A percentile compares a stretch with the other conserved stretches of the same genome.
phyloP scores from a whole-genome alignment of 306 rosid genomes.

The Cicer bijugum region DNA sequence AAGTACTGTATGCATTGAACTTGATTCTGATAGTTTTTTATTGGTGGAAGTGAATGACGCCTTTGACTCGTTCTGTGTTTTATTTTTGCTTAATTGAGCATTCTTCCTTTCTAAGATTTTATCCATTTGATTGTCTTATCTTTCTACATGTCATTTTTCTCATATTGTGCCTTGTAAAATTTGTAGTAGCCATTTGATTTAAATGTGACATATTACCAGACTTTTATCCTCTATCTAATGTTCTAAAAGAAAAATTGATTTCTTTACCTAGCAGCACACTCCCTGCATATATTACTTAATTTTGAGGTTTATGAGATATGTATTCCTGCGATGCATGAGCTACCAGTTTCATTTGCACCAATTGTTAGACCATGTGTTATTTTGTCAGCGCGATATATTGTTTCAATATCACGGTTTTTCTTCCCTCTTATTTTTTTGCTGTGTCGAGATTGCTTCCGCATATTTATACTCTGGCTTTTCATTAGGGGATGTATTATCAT shows the following conservation, averaged over 20 bases:
- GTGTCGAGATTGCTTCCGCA: slow-evolving; percentile 19
- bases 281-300: neutral
- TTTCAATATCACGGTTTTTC: slow-evolving; percentile 6
- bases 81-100: neutral
- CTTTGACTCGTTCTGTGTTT: neutral
- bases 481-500: neutral
- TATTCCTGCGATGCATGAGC: slow-evolving; percentile 7
- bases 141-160: neutral
- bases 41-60: slow-evolving; percentile 4
- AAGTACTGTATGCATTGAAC: neutral
- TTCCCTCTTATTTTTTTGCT: neutral
- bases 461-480: slow-evolving; percentile 25
- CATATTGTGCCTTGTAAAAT: slow-evolving; percentile 1
- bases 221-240: neutral
- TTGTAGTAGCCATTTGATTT: neutral
- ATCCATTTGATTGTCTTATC: slow-evolving; percentile 2
- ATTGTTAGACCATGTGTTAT: neutral
- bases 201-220: neutral
- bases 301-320: neutral
- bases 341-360: slow-evolving; percentile 13
- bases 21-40: neutral
- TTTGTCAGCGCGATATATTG: neutral
- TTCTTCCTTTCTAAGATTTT: neutral
- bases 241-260: neutral
- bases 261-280: neutral